Evolutionary conservation across 306 rosid species (phyloP), one percentile per base, ranked within the genome.

Genomic region (Rosa chinensis): DNA sequence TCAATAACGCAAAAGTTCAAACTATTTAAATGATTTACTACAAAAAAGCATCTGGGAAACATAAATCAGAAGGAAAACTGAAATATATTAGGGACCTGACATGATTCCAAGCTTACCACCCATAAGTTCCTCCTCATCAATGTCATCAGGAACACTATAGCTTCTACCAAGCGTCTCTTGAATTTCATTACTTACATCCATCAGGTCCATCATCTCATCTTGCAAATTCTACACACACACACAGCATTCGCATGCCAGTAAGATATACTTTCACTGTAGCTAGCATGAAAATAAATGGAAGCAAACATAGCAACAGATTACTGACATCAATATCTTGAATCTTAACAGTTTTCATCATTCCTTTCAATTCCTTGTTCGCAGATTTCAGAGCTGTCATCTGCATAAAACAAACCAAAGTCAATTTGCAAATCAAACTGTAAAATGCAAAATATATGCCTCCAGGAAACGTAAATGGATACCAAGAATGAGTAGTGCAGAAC

Each of bases 281-380:
- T 49, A 70, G 75, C 32, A 82, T 37, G 67, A 89, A 86, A 44
- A 49, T 48, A 72, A 4, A 72, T 37, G 69, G 58, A 79, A 70
- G 55, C 45, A 75, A 55, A 64, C 62, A 64, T 8, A 58, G 48
- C 14, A 56, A 72, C 85, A 84, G 84, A 84, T 40, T 81, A 50
- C 99, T 53, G 6, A 96, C 99, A 79, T 96, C 97, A 59, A 96
- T 90, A 56, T 96, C 97, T 85, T 96, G 99, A 75, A 96, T 90
- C 90, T 90, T 96, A 88, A 93, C 98, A 32, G 99, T 90, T 88
- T 91, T 96, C 99, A 96, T 93, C 99, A 93, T 91, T 76, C 99
- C 98, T 79, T 91, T 96, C 89, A 96, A 83, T 66, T 96, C 99
- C 92, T 90, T 93, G 89, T 96, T 96, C 32, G 98, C 99, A 72